Evolutionary conservation across 495 filamentous ascomycete genomes (phyloP), one percentile per base, ranked within the genome.

Genomic region (Xylaria palmicola): DNA sequence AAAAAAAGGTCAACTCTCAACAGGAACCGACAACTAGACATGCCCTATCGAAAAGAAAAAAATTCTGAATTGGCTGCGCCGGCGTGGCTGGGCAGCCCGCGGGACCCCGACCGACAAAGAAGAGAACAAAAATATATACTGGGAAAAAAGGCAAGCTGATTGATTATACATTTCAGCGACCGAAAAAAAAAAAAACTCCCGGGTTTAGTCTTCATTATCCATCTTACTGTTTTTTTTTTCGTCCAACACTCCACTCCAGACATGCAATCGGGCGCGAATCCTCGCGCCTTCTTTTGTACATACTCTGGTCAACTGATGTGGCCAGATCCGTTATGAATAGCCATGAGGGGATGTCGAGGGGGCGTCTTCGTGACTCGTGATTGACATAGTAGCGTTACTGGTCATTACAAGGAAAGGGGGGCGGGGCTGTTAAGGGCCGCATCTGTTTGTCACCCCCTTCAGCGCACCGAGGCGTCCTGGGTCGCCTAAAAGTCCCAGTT

Each of bases 401-500:
- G 37, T 57, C 52, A 40, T 62, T 39, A 55, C 26, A 37, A 60
- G 27, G 43, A 54, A 45, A 36, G 22, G 39, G n/a, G n/a, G n/a
- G n/a, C n/a, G n/a, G n/a, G n/a, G n/a, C n/a, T n/a, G n/a, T n/a
- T n/a, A n/a, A n/a, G n/a, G n/a, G n/a, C n/a, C n/a, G n/a, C n/a
- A n/a, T n/a, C n/a, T n/a, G n/a, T n/a, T n/a, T n/a, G 51, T 29
- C 48, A 45, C 56, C 65, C 59, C 50, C 55, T 63, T 62, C 59
- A 57, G 50, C 62, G 60, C 72, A 69, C 72, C 62, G 65, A 71
- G 8, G 65, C 60, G 59, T 74, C 68, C 56, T 68, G 54, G 62
- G 59, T 63, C 32, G 30, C 51, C 70, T 77, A 86, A 63, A 80
- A 86, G 59, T 87, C 82, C 83, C 84, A 86, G 48, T 75, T 71